Evolutionary conservation across 768 basidiomycete species (phyloP).

Genomic region (Astraeus odoratus): DNA sequence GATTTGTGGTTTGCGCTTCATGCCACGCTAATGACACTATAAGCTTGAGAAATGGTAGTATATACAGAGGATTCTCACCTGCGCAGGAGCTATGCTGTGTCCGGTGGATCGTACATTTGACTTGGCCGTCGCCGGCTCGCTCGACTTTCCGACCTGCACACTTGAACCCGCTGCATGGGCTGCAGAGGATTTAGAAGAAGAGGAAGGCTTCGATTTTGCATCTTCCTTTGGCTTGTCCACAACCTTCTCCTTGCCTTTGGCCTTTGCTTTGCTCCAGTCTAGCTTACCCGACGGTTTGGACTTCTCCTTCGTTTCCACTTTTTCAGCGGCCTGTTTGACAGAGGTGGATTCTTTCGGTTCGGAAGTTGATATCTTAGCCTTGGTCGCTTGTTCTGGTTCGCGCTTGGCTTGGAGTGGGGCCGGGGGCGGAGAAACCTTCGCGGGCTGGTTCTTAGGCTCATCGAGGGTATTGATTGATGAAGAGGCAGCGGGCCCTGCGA

Average conservation of each 20-base stretch:
- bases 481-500: slow-evolving; percentile 20
- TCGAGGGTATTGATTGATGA: slow-evolving; percentile 40
- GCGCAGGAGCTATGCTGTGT: neutral
- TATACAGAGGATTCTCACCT: slow-evolving; percentile 6
- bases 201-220: slow-evolving; percentile 11
- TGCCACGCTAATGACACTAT: slow-evolving; percentile 28
- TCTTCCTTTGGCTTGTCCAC: slow-evolving; percentile 8
- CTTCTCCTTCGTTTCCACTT: slow-evolving; percentile 20
- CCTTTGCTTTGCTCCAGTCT: slow-evolving; percentile 56
- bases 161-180: neutral
- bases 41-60: neutral
- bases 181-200: neutral
- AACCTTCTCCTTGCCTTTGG: slow-evolving; percentile 29
- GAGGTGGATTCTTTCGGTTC: slow-evolving; percentile 20
- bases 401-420: slow-evolving; percentile 11
- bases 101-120: neutral
- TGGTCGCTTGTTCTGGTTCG: slow-evolving; percentile 8
- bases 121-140: neutral
- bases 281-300: slow-evolving; percentile 42
- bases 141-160: neutral
- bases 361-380: slow-evolving; percentile 20
- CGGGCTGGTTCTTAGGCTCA: slow-evolving; percentile 11
- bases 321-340: slow-evolving; percentile 17
- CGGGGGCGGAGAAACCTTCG: slow-evolving; percentile 8
- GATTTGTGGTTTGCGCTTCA: slow-evolving; percentile 39